Conservation (phyloP, 768 basidiomycete species). For the Psilocybe cubensis region DNA sequence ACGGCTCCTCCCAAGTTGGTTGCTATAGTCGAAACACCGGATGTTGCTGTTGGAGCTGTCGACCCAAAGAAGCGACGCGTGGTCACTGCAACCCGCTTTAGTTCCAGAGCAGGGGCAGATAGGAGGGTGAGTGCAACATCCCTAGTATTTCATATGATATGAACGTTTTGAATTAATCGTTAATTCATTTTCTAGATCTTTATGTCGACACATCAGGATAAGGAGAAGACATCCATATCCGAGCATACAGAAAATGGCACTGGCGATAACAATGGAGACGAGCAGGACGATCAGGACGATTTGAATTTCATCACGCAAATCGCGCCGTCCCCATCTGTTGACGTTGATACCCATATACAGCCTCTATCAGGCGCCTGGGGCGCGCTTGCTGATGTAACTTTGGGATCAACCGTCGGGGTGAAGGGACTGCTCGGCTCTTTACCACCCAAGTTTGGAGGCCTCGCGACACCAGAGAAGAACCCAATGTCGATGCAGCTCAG, state of each 20-base stretch:
- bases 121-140: slow-evolving; percentile 59
- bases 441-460: slow-evolving; percentile 72
- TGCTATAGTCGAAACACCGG: slow-evolving; percentile 84
- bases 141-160: slow-evolving; percentile 2
- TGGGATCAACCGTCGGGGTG: slow-evolving; percentile 38
- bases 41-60: slow-evolving; percentile 88
- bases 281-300: slow-evolving; percentile 30
- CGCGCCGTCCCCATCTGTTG: slow-evolving; percentile 46
- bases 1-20: slow-evolving; percentile 86
- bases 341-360: slow-evolving; percentile 67
- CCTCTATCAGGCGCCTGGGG: slow-evolving; percentile 78
- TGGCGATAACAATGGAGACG: slow-evolving; percentile 17
- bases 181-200: slow-evolving; percentile 55
- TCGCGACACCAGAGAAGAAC: slow-evolving; percentile 90
- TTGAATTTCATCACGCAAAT: slow-evolving; percentile 31
- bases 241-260: slow-evolving; percentile 18
- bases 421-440: slow-evolving; percentile 66
- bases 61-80: slow-evolving; percentile 84
- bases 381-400: slow-evolving; percentile 48
- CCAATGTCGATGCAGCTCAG: slow-evolving; percentile 94
- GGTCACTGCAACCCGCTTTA: slow-evolving; percentile 87
- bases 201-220: slow-evolving; percentile 81
- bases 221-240: slow-evolving; percentile 29
- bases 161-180: neutral
- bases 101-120: slow-evolving; percentile 80